These are phyloP conservation scores for Fagopyrum homotropicum DNA, from an alignment of 148 eudicot species.

Conservation along the genomic window DNA sequence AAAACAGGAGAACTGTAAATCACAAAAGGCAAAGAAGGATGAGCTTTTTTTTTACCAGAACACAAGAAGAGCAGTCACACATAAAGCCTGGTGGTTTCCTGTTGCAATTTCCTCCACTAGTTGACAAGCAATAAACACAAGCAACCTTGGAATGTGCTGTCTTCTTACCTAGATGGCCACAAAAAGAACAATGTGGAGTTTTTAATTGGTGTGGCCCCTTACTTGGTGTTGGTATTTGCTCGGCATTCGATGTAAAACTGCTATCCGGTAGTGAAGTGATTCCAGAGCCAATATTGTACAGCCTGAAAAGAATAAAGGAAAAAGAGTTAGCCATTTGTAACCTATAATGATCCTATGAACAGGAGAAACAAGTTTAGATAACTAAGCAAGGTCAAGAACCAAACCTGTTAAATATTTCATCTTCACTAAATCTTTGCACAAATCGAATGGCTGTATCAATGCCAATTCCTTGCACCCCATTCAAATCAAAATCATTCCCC, in stretches of 20 bases:
- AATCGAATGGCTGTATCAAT: constrained; percentile 81
- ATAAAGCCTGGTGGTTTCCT: constrained; percentile 54
- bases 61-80: constrained; percentile 68
- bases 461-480: constrained; percentile 84
- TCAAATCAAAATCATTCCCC: constrained; percentile 78
- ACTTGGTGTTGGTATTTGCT: constrained; percentile 22
- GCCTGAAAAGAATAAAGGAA: constrained; percentile 34
- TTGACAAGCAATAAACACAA: constrained; percentile 53
- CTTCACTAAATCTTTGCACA: constrained; percentile 62
- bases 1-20: background rate
- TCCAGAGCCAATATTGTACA: constrained; percentile 59
- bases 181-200: constrained; percentile 71
- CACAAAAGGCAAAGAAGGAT: background rate
- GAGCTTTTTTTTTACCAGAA: constrained; percentile 34
- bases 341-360: background rate
- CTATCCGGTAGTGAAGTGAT: constrained; percentile 18
- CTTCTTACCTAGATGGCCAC: constrained; percentile 98
- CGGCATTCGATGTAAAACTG: constrained; percentile 19
- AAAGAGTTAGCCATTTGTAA: background rate
- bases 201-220: constrained; percentile 29
- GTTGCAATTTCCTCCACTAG: constrained; percentile 39
- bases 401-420: constrained; percentile 72
- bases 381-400: constrained; percentile 17
- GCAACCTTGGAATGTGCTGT: constrained; percentile 51
- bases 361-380: background rate